phyloP scores from a whole-genome alignment of 495 filamentous ascomycete genomes.

The Aspergillus incahuasiensis region DNA sequence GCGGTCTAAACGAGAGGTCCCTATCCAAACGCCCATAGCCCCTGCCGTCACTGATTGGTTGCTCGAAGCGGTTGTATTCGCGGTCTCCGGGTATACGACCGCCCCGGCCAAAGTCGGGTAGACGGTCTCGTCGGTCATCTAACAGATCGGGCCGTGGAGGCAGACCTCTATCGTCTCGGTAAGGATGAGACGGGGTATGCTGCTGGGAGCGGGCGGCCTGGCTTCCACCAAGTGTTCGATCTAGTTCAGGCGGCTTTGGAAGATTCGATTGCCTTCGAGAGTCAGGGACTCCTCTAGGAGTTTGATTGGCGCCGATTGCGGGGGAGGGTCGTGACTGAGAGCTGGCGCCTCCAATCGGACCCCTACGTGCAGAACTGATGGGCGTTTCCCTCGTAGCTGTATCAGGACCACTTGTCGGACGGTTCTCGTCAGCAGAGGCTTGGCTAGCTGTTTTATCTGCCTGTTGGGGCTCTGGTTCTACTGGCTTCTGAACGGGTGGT shows the following conservation, averaged over 20 bases:
- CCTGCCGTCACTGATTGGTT: constrained; percentile 22
- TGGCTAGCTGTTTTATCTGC: constrained; percentile 13
- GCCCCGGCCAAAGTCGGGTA: constrained; percentile 32
- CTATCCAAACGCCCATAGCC: constrained; percentile 34
- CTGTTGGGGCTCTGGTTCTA: constrained; percentile 10
- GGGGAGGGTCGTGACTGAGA: constrained; percentile 12
- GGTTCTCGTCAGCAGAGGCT: constrained; percentile 1
- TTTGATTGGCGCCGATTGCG: constrained; percentile 23
- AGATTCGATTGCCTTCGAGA: constrained; percentile 27
- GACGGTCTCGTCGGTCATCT: constrained; percentile 38
- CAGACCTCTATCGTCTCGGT: constrained; percentile 28
- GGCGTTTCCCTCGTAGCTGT: constrained; percentile 15
- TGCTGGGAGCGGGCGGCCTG: constrained; percentile 27
- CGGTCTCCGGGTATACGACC: constrained; percentile 32
- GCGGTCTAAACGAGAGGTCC: constrained; percentile 30
- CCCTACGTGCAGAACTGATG: constrained; percentile 2
- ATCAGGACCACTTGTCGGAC: constrained; percentile 16
- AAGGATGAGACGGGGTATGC: constrained; percentile 27
- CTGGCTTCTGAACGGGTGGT: constrained; percentile 8
- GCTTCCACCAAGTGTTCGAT: constrained; percentile 20
- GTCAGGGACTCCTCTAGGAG: constrained; percentile 21
- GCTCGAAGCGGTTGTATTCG: constrained; percentile 35
- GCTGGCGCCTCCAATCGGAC: constrained; percentile 7
- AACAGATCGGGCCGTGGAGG: constrained; percentile 37
- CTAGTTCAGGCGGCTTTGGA: constrained; percentile 36